A percentile compares a stretch with the other conserved stretches of the same genome.
These are phyloP conservation scores for Rauvolfia tetraphylla DNA, from an alignment of 257 asterid genomes.

Conservation along the genomic window DNA sequence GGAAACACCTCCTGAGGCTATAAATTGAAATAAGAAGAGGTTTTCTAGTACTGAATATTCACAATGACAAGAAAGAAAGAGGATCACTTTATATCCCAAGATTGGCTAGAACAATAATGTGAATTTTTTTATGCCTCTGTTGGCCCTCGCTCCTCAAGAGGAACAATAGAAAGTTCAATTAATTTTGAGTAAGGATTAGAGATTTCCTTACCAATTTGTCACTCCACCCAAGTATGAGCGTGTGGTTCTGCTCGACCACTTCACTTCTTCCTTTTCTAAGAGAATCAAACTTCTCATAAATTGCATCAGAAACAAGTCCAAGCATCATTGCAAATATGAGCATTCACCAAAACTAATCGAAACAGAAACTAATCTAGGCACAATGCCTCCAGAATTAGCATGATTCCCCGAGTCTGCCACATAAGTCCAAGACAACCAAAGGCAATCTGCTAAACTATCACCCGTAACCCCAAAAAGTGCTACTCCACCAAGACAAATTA, in stretches of 20 bases:
- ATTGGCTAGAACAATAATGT: background rate
- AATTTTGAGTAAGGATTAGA: slow-evolving; percentile 2
- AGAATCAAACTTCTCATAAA: slow-evolving; percentile 90
- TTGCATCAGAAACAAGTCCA: slow-evolving; percentile 89
- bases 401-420: slow-evolving; percentile 80
- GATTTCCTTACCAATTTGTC: slow-evolving; percentile 66
- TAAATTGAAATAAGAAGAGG: slow-evolving; percentile 3
- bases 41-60: background rate
- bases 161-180: background rate
- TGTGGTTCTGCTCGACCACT: slow-evolving; percentile 84
- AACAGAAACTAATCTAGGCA: slow-evolving; percentile 71
- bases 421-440: slow-evolving; percentile 90
- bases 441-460: slow-evolving; percentile 66
- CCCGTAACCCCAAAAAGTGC: slow-evolving; percentile 81
- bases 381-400: slow-evolving; percentile 74
- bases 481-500: slow-evolving; percentile 73
- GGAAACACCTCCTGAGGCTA: too few species aligned
- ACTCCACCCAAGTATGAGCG: slow-evolving; percentile 93
- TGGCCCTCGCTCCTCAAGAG: background rate
- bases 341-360: slow-evolving; percentile 86
- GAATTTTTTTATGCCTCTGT: background rate
- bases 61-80: background rate
- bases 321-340: slow-evolving; percentile 97
- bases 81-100: background rate
- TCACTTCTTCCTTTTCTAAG: slow-evolving; percentile 92